Evolutionary conservation across 1,139 yeast species (phyloP).

Genomic region (Candida buenavistaensis): DNA sequence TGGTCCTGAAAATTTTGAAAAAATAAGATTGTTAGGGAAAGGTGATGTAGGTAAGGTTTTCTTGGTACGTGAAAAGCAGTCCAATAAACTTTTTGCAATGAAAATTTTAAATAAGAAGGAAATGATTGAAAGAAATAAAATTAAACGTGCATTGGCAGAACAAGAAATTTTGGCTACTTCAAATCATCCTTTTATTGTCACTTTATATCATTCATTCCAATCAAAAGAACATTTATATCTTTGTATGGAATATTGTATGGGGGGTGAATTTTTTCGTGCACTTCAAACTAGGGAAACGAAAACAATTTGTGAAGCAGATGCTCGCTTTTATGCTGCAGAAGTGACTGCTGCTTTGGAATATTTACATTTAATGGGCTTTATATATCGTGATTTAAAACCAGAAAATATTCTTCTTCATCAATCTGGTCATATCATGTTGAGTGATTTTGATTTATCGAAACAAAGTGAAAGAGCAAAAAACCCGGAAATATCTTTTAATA

Average conservation of each 20-base stretch:
- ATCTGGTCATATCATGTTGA: conserved; percentile 96
- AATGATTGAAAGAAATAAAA: conserved; percentile 92
- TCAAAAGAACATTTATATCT: conserved; percentile 89
- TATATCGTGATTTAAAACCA: conserved; percentile 92
- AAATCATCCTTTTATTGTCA: conserved; percentile 96
- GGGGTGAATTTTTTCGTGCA: conserved; percentile 97
- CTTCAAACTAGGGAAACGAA: conserved; percentile 87
- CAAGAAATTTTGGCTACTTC: conserved; percentile 95
- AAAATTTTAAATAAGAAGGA: conserved; percentile 87
- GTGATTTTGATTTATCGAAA: conserved; percentile 93
- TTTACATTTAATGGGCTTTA: conserved; percentile 93
- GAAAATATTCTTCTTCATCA: conserved; percentile 92
- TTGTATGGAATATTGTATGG: conserved; percentile 99
- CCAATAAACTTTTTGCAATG: conserved; percentile 84
- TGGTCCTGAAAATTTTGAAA: conserved; percentile 83
- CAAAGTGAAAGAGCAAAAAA: conserved; percentile 72
- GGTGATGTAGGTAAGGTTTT: conserved; percentile 99
- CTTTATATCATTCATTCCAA: conserved; percentile 94
- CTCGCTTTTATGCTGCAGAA: conserved; percentile 93
- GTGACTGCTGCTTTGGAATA: conserved; percentile 97
- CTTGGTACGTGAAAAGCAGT: conserved; percentile 76
- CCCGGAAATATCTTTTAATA: conserved; percentile 47
- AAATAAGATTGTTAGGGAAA: conserved; percentile 82
- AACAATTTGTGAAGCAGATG: conserved; percentile 84
- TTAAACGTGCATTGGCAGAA: conserved; percentile 92